Conservation (phyloP, 164 flowering plant species). For the Magnolia officinalis region DNA sequence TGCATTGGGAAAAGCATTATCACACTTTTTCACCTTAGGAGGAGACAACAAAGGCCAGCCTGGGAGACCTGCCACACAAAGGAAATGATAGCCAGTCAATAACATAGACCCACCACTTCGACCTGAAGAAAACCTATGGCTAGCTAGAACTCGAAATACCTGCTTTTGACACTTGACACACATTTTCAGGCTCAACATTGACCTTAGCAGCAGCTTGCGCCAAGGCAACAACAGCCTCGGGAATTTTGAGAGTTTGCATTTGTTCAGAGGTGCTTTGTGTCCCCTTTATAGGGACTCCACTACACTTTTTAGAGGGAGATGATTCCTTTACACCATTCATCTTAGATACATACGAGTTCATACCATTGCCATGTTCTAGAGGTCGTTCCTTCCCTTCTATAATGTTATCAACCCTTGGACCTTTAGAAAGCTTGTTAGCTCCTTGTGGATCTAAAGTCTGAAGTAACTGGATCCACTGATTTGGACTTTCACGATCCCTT, state of each 20-base stretch:
- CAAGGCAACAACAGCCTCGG: slow-evolving; percentile 37
- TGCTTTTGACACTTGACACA: slow-evolving; percentile 29
- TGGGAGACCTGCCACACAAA: slow-evolving; percentile 42
- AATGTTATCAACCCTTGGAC: slow-evolving; percentile 1
- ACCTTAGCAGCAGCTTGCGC: slow-evolving; percentile 33
- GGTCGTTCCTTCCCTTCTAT: not conserved
- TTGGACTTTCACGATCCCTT: slow-evolving; percentile 59
- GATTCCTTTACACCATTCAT: slow-evolving; percentile 25
- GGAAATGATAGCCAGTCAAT: slow-evolving; percentile 7
- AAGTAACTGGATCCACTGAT: slow-evolving; percentile 76
- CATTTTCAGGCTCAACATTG: slow-evolving; percentile 34
- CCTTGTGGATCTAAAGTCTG: slow-evolving; percentile 82
- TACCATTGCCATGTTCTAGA: slow-evolving; percentile 22
- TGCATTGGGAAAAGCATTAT: slow-evolving; percentile 22
- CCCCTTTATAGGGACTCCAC: slow-evolving; percentile 28
- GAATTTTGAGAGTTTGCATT: slow-evolving; percentile 31
- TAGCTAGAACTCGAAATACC: slow-evolving; percentile 29
- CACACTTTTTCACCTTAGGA: slow-evolving; percentile 79
- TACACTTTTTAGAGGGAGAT: slow-evolving; percentile 10
- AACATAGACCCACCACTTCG: slow-evolving; percentile 5
- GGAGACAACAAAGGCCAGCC: slow-evolving; percentile 88
- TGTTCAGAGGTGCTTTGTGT: slow-evolving; percentile 30
- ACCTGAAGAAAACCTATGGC: slow-evolving; percentile 20
- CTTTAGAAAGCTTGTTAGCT: slow-evolving; percentile 29
- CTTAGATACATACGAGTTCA: slow-evolving; percentile 21